phyloP scores from a whole-genome alignment of 345 rosid genomes.

The Conringia planisiliqua region DNA sequence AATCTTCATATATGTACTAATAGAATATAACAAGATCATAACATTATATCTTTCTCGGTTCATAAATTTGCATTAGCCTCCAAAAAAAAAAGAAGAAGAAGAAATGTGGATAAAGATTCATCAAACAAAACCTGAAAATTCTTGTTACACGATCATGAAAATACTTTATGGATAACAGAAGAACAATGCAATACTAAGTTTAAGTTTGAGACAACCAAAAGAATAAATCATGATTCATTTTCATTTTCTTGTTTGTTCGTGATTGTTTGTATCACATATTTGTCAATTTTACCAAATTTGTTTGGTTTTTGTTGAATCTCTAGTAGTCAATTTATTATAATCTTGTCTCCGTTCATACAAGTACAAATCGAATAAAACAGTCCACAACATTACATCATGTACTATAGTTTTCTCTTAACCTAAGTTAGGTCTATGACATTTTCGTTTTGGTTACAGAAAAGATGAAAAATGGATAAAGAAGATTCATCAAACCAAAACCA shows the following conservation, averaged over 20 bases:
- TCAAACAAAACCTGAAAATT: neutral
- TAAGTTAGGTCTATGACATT: neutral
- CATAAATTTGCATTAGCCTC: neutral
- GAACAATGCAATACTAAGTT: neutral
- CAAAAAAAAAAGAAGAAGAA: too few relatives aligned
- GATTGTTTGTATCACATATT: constrained; percentile 8
- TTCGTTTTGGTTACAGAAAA: neutral
- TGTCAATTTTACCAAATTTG: constrained; percentile 23
- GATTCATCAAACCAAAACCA: neutral
- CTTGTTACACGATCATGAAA: neutral
- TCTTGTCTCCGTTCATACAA: neutral
- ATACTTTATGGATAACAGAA: neutral
- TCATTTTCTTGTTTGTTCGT: neutral
- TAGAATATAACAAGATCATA: too few relatives aligned
- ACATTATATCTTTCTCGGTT: too few relatives aligned
- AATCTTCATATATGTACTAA: constrained; percentile 3
- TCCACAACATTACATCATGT: neutral
- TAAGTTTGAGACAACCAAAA: neutral
- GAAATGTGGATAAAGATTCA: neutral
- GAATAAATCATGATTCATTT: neutral
- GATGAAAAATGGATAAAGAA: neutral
- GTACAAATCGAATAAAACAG: neutral
- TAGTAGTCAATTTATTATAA: neutral
- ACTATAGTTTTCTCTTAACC: neutral
- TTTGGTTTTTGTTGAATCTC: constrained; percentile 14